These are phyloP conservation scores for Cyclocybe cylindracea DNA, from an alignment of 768 basidiomycete genomes.

Conservation along the genomic window DNA sequence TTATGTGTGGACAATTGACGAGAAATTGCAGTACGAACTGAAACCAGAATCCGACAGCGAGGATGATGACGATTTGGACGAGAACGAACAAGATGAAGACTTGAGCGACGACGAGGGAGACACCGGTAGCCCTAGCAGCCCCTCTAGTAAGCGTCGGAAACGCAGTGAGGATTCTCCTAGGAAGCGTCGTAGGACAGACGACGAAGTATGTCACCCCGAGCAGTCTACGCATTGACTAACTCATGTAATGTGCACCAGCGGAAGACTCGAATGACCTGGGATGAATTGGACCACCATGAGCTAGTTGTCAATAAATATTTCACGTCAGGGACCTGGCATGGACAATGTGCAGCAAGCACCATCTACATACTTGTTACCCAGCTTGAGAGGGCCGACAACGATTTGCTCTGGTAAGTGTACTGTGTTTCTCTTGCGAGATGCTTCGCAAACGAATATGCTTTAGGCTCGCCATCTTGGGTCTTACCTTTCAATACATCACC, in stretches of 20 bases:
- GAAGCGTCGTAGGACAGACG: conserved; percentile 63
- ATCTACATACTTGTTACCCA: conserved; percentile 89
- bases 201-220: conserved; percentile 33
- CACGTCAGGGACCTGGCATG: conserved; percentile 79
- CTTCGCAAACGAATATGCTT: conserved; percentile 1
- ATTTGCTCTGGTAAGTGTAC: conserved; percentile 78
- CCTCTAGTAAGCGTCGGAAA: conserved; percentile 53
- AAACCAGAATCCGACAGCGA: conserved; percentile 69
- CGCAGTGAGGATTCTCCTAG: conserved; percentile 38
- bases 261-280: conserved; percentile 63
- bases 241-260: conserved; percentile 30
- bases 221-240: conserved; percentile 2
- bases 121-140: conserved; percentile 21
- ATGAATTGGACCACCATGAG: conserved; percentile 66
- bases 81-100: conserved; percentile 45
- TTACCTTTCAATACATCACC: conserved; percentile 90
- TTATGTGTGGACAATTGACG: conserved; percentile 4
- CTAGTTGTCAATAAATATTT: conserved; percentile 81
- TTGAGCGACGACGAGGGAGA: conserved; percentile 43
- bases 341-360: conserved; percentile 86
- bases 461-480: conserved; percentile 91
- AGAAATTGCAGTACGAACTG: conserved; percentile 66
- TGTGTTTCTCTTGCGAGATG: neutral
- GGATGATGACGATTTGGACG: conserved; percentile 46
- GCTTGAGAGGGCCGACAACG: conserved; percentile 92